These are phyloP conservation scores for Porphyrellus cyaneotinctus DNA, from an alignment of 768 basidiomycete species.

Conservation along the genomic window DNA sequence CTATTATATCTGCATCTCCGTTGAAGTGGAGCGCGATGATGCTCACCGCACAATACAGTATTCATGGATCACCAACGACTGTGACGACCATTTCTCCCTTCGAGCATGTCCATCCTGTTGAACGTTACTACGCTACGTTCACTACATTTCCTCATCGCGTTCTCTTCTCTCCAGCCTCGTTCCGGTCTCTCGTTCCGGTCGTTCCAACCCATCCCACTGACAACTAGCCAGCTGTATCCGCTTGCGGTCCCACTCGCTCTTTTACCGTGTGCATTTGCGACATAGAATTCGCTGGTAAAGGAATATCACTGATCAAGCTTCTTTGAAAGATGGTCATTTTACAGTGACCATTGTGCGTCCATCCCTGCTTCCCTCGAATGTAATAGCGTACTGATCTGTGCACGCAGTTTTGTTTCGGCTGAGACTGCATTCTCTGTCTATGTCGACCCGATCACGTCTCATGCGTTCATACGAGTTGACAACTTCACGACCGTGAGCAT, in stretches of 20 bases:
- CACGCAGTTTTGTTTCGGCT: conserved; percentile 47
- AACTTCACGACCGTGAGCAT: conserved; percentile 51
- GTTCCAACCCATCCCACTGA: not conserved
- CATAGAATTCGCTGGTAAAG: conserved; percentile 50
- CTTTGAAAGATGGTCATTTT: conserved; percentile 68
- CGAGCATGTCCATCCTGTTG: no score
- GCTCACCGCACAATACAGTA: not conserved
- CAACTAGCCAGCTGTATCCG: conserved; percentile 1
- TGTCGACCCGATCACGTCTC: conserved; percentile 58
- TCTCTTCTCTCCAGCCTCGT: no score
- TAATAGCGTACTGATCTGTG: conserved; percentile 3
- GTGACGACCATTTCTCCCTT: not conserved
- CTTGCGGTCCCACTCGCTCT: conserved; percentile 7
- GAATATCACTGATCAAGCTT: conserved; percentile 59
- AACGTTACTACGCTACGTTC: no score
- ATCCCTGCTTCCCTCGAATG: not conserved
- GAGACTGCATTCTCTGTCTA: conserved; percentile 47
- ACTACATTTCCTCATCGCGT: no score
- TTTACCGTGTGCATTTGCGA: conserved; percentile 18
- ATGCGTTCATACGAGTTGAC: conserved; percentile 76
- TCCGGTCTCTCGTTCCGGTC: no score
- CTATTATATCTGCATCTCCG: not conserved
- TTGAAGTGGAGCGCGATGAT: not conserved
- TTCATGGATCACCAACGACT: conserved; percentile 4
- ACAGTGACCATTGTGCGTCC: conserved; percentile 48